Base-by-base conservation (phyloP, 2,329 filamentous ascomycete species). In the Verticillium dahliae region DNA sequence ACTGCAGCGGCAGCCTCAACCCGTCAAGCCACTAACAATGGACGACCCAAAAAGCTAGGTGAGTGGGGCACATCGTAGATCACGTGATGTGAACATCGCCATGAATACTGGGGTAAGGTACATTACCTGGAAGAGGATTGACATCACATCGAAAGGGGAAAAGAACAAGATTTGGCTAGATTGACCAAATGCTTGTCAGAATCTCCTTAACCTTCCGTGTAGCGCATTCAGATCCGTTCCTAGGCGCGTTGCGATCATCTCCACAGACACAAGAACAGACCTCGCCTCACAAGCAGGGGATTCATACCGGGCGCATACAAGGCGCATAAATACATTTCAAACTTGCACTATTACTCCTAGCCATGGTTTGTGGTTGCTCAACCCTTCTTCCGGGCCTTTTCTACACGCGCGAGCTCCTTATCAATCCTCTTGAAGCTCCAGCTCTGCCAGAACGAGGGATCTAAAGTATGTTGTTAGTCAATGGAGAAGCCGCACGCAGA, bases 381-480 rank as follows among this genome's bases (percentile, higher is more conserved):
- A 27, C 7, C 27, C 57, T 58, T 58, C 22, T 62, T 56, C 18
- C 59, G 65, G 35, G 65, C 61, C 64, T 66, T 72, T 60, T 77
- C 70, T 5, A 77, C 65, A 58, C 65, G 70, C 57, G 69, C 71
- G 1, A 76, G 65, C 62, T 73, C 71, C 63, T 68, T 67, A 60
- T 79, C 76, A 41, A 79, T 77, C 65, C 67, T 74, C 63, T 73
- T 75, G 56, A 81, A 77, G 2, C 67, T 67, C 69, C 71, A 76
- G 56, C 65, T 71, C 64, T 72, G 64, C 63, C 62, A 77, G 45
- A 71, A 69, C 0, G 70, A 65, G 1, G 74, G 74, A 62, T 77
- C 73, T 5, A 74, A 63, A 55, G 74, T 58, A 6, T 34, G 6
- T n/a, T 57, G 33, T 57, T 34, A 35, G n/a, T 31, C 27, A 35